A percentile compares a stretch with the other conserved stretches of the same genome.
These are phyloP conservation scores for Xylaria curta DNA, from an alignment of 495 filamentous ascomycete genomes.

Conservation along the genomic window DNA sequence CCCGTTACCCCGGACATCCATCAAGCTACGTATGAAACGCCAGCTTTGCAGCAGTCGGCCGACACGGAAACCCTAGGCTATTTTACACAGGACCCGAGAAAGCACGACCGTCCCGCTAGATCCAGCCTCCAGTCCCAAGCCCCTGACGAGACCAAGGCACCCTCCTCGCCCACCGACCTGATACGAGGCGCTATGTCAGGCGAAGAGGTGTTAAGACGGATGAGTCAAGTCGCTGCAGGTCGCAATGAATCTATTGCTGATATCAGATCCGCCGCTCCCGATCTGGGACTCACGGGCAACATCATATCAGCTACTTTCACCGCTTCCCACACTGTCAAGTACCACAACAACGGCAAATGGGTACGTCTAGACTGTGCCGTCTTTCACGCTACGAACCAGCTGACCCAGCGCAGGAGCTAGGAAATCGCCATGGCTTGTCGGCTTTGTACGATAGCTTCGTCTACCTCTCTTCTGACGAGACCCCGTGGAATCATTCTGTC, in stretches of 20 bases:
- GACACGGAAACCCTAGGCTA: slow-evolving; percentile 42
- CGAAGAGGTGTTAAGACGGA: slow-evolving; percentile 66
- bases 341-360: slow-evolving; percentile 74
- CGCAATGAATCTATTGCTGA: slow-evolving; percentile 60
- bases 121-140: slow-evolving; percentile 5
- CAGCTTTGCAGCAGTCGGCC: slow-evolving; percentile 28
- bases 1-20: slow-evolving; percentile 60
- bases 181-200: slow-evolving; percentile 61
- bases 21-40: slow-evolving; percentile 44
- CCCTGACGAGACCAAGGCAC: slow-evolving; percentile 26
- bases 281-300: slow-evolving; percentile 75
- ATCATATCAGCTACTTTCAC: slow-evolving; percentile 89
- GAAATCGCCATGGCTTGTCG: slow-evolving; percentile 79
- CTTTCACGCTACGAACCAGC: neutral
- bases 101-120: slow-evolving; percentile 36
- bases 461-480: slow-evolving; percentile 76
- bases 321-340: slow-evolving; percentile 76
- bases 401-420: slow-evolving; percentile 63
- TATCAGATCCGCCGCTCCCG: slow-evolving; percentile 66
- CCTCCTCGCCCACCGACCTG: slow-evolving; percentile 53
- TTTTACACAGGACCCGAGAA: slow-evolving; percentile 44
- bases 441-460: slow-evolving; percentile 88
- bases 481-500: slow-evolving; percentile 83
- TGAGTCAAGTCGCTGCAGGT: slow-evolving; percentile 59
- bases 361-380: slow-evolving; percentile 51